Percentiles rank a stretch among this genome's conserved stretches.
Conservation (phyloP, 2,329 filamentous ascomycete species). For the Alternaria incomplexa region DNA sequence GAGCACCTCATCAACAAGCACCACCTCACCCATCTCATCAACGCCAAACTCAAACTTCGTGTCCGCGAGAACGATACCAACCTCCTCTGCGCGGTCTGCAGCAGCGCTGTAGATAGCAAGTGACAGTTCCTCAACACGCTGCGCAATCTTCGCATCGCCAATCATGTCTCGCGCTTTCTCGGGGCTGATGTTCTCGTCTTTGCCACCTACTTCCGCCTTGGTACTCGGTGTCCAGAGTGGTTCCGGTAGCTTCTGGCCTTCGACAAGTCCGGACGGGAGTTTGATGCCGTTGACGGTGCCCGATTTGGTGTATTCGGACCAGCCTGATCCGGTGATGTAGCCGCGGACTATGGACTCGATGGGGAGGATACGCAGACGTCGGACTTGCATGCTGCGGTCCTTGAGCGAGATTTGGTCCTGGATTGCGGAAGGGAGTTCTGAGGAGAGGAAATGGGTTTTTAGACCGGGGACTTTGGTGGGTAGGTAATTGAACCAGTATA, state of each 20-base stretch:
- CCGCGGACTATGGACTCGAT: constrained; percentile 87
- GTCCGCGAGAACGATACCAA: constrained; percentile 78
- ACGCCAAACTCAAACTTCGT: constrained; percentile 81
- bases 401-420: constrained; percentile 52
- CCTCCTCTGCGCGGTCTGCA: constrained; percentile 66
- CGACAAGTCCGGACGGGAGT: constrained; percentile 70
- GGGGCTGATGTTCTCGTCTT: constrained; percentile 86
- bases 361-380: constrained; percentile 75
- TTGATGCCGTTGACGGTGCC: constrained; percentile 82
- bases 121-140: constrained; percentile 68
- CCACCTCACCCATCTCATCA: constrained; percentile 66
- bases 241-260: constrained; percentile 71
- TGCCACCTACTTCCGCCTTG: constrained; percentile 78
- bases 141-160: constrained; percentile 69
- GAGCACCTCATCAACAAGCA: constrained; percentile 83
- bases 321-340: constrained; percentile 86
- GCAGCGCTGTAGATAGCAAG: constrained; percentile 69
- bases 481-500: constrained; percentile 72
- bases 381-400: constrained; percentile 78
- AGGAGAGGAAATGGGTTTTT: constrained; percentile 68
- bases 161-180: constrained; percentile 63
- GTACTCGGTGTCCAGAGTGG: constrained; percentile 83
- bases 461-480: constrained; percentile 62
- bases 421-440: constrained; percentile 59
- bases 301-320: constrained; percentile 74